phyloP scores from a whole-genome alignment of 2,329 filamentous ascomycete genomes.

The Nigrospora oryzae region DNA sequence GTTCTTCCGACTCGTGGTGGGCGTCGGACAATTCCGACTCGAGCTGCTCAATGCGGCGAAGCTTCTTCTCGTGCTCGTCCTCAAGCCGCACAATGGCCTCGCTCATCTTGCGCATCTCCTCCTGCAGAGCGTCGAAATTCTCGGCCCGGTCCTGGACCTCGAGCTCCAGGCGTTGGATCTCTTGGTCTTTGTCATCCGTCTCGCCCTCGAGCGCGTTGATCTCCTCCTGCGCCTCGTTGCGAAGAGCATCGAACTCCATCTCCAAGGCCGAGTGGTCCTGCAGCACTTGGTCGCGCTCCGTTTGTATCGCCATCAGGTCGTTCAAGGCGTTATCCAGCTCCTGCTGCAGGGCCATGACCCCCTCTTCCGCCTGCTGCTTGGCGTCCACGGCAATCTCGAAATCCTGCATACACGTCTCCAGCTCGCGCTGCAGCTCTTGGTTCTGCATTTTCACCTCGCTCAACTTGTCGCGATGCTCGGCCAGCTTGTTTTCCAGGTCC shows the following conservation, averaged over 20 bases:
- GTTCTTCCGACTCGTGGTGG: constrained; percentile 76
- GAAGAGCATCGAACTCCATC: constrained; percentile 50
- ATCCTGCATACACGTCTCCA: constrained; percentile 72
- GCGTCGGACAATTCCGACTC: constrained; percentile 76
- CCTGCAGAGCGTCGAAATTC: constrained; percentile 84
- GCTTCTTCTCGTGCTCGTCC: constrained; percentile 76
- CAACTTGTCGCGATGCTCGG: constrained; percentile 75
- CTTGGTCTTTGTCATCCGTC: constrained; percentile 62
- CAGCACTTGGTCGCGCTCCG: constrained; percentile 79
- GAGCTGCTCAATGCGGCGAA: constrained; percentile 70
- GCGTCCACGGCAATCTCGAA: constrained; percentile 64
- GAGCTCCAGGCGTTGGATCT: constrained; percentile 59
- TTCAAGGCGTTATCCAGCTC: constrained; percentile 74
- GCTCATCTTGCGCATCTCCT: constrained; percentile 87
- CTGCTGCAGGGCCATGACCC: constrained; percentile 59
- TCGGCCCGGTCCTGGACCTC: constrained; percentile 72
- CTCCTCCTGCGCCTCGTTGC: constrained; percentile 57
- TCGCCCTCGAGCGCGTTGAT: constrained; percentile 62
- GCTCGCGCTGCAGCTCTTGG: constrained; percentile 76
- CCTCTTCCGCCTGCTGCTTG: constrained; percentile 51
- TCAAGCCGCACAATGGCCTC: constrained; percentile 81
- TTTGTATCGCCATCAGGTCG: constrained; percentile 70
- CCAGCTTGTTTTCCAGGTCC: constrained; percentile 75
- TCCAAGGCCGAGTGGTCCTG: constrained; percentile 54
- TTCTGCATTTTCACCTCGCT: constrained; percentile 83